phyloP scores from a whole-genome alignment of 441 rosid genomes.

The Iberis amara region DNA sequence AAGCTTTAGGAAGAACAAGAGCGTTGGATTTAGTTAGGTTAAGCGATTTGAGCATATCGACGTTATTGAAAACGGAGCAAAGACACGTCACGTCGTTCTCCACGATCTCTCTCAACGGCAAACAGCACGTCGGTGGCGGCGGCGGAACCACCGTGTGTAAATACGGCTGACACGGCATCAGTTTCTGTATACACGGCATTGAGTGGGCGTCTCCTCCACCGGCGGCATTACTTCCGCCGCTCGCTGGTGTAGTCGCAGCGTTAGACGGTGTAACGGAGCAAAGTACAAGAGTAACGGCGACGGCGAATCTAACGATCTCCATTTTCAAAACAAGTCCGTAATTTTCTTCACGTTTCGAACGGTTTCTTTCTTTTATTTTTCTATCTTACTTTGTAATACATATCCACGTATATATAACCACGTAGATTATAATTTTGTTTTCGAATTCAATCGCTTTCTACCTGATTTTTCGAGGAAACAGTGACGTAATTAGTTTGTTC shows the following conservation, averaged over 20 bases:
- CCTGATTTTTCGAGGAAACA: slow-evolving; percentile 12
- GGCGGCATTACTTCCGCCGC: neutral
- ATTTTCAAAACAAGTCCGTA: too few species aligned
- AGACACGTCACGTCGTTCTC: slow-evolving; percentile 38
- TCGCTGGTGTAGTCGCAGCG: slow-evolving; percentile 38
- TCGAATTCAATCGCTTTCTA: neutral
- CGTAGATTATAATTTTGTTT: neutral
- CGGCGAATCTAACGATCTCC: slow-evolving; percentile 13
- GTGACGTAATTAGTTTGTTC: too few species aligned
- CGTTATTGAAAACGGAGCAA: slow-evolving; percentile 36
- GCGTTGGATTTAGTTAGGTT: slow-evolving; percentile 42
- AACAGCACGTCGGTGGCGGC: slow-evolving; percentile 41
- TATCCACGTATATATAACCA: slow-evolving; percentile 6
- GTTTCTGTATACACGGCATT: slow-evolving; percentile 36
- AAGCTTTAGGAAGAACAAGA: slow-evolving; percentile 42
- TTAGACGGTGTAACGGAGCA: slow-evolving; percentile 28
- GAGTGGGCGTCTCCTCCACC: slow-evolving; percentile 23
- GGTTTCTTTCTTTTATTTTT: too few species aligned
- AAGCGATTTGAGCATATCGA: slow-evolving; percentile 33
- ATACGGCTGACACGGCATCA: slow-evolving; percentile 49
- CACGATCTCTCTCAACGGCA: slow-evolving; percentile 37
- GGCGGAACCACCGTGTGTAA: slow-evolving; percentile 23
- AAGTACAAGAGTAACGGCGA: slow-evolving; percentile 11
- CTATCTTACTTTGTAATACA: slow-evolving; percentile 13
- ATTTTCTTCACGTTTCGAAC: too few species aligned